Conservation (phyloP, 108 stramenopile genomes). For the Nitzschia inconspicua region DNA sequence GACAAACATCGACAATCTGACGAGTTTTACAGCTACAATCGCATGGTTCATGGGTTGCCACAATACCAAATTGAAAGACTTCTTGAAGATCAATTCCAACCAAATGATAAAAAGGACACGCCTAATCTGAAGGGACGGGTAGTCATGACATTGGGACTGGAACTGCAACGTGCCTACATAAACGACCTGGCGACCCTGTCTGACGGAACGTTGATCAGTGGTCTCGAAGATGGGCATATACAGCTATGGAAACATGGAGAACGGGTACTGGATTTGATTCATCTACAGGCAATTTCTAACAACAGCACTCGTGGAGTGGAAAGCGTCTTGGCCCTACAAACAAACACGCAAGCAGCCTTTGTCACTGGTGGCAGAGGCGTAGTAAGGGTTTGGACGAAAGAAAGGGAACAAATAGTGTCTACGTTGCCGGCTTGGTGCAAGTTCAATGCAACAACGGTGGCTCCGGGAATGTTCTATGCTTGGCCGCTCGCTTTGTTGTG, state of each 20-base stretch:
- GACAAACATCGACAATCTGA: not conserved
- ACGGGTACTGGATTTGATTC: constrained; percentile 27
- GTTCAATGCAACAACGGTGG: constrained; percentile 2
- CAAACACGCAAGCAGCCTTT: constrained; percentile 21
- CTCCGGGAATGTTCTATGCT: constrained; percentile 12
- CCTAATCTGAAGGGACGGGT: constrained; percentile 19
- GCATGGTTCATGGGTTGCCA: constrained; percentile 48
- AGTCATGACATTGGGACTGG: constrained; percentile 60
- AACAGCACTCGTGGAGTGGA: constrained; percentile 17
- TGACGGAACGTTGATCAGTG: constrained; percentile 46
- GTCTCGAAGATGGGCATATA: constrained; percentile 49
- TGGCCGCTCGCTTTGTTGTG: constrained; percentile 41
- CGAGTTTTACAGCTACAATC: constrained; percentile 26
- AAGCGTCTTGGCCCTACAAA: constrained; percentile 28
- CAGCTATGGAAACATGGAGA: constrained; percentile 46
- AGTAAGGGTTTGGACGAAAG: constrained; percentile 36
- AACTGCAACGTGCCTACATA: constrained; percentile 50
- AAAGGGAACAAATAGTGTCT: constrained; percentile 17
- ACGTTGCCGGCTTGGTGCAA: constrained; percentile 15
- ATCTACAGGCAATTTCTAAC: constrained; percentile 1
- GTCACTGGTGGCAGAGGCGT: constrained; percentile 41
- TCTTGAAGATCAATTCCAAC: constrained; percentile 13
- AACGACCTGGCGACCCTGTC: constrained; percentile 46
- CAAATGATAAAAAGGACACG: not conserved
- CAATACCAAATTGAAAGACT: constrained; percentile 45